Evolutionary conservation across 257 asterid species (phyloP), one percentile per base, ranked within the genome.

Genomic region (Asclepias syriaca): DNA sequence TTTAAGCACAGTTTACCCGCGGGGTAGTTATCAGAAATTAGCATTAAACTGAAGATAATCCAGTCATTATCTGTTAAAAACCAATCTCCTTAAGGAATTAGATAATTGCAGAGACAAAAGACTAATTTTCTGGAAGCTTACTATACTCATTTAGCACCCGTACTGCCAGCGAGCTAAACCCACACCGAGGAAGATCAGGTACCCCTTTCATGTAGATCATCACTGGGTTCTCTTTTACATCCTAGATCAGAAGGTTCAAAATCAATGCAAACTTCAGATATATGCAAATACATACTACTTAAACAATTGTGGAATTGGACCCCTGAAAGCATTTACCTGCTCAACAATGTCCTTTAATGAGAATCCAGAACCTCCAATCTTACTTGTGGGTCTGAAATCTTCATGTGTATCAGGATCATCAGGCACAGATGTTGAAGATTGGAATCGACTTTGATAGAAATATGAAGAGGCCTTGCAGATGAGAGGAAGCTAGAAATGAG

Each of bases 161-260:
- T 74, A 94, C 97, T 75, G 99, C 99, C 67, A 94, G 74, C 61
- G 96, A 87, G 81, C 97, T 91, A 86, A 94, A 91, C 75, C 99
- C 99, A 83, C 97, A 94, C 77, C 91, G 90, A 71, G 99, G 99
- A 70, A 77, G 83, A 2, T 87, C 93, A 6, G 96, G 96, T 74
- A 91, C 87, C 66, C 99, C 97, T 84, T 94, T 94, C 99, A 94
- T 94, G 91, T 94, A 91, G 78, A 94, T 82, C 97, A 94, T 89
- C 72, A 94, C 96, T 55, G 96, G 97, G 79, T 91, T 88, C 80
- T 88, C 99, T 77, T 89, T 91, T 58, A 94, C 82, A 83, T 94
- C 97, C 97, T 94, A 85, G 37, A 86, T 72, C 48, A 79, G 60
- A 57, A 71, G 71, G 48, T 21, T 5, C 34, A 21, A 14, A 32